A percentile compares a stretch with the other conserved stretches of the same genome.
These are phyloP conservation scores for Aureobasidium vineae DNA, from an alignment of 2,329 filamentous ascomycete genomes.

Conservation along the genomic window DNA sequence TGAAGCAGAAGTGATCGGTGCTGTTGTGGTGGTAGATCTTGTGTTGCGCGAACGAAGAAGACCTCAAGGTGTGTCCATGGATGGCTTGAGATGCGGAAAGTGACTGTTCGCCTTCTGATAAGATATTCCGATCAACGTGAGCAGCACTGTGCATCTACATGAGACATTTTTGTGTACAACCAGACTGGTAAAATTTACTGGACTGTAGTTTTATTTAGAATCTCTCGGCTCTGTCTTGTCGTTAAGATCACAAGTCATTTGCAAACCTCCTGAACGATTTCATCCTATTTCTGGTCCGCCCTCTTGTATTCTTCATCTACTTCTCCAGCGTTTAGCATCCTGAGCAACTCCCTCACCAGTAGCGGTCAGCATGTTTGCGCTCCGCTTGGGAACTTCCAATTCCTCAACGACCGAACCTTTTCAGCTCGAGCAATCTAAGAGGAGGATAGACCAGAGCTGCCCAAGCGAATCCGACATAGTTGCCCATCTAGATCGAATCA, in stretches of 20 bases:
- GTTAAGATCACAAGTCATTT: no score
- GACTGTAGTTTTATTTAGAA: neutral
- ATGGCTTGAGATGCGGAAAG: no score
- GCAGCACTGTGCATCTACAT: neutral
- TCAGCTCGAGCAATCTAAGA: conserved; percentile 53
- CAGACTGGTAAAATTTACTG: neutral
- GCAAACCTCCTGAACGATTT: no score
- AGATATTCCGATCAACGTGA: neutral
- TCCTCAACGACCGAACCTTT: conserved; percentile 47
- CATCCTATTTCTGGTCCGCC: no score
- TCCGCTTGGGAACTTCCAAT: neutral
- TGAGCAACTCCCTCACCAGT: no score
- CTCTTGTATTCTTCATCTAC: no score
- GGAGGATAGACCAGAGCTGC: conserved; percentile 57
- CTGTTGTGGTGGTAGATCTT: neutral
- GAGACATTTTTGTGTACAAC: neutral
- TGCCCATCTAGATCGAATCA: conserved; percentile 49
- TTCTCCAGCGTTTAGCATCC: no score
- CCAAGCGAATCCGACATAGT: conserved; percentile 61
- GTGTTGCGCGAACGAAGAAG: neutral
- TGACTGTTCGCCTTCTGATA: neutral
- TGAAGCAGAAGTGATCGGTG: neutral
- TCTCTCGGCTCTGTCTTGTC: neutral
- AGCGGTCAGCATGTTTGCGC: no score
- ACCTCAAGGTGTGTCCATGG: no score